A percentile compares a stretch with the other conserved stretches of the same genome.
Conservation (phyloP, 2,329 filamentous ascomycete species). For the Endoconidiophora laricicola region DNA sequence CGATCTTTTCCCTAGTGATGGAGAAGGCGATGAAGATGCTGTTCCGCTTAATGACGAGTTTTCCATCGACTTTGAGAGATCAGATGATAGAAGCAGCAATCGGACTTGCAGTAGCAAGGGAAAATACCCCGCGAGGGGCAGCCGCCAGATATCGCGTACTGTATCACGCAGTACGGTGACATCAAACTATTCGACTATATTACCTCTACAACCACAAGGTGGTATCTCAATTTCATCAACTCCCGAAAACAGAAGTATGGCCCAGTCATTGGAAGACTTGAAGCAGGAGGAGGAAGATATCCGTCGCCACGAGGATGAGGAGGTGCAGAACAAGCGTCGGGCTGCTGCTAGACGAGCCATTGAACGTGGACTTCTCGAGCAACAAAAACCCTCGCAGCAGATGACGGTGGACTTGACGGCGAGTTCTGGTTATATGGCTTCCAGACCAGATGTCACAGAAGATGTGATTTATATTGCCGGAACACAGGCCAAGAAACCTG, state of each 20-base stretch:
- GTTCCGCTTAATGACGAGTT: slow-evolving; percentile 89
- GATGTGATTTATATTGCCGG: slow-evolving; percentile 18
- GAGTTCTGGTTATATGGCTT: slow-evolving; percentile 10
- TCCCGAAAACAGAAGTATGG: slow-evolving; percentile 19
- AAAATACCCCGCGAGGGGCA: slow-evolving; percentile 28
- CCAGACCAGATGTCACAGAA: slow-evolving; percentile 19
- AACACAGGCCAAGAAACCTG: slow-evolving; percentile 3
- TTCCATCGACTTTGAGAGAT: slow-evolving; percentile 61
- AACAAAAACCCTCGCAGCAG: neutral
- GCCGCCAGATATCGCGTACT: slow-evolving; percentile 29
- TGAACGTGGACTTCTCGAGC: slow-evolving; percentile 28
- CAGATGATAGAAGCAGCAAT: slow-evolving; percentile 57
- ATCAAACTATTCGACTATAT: slow-evolving; percentile 23
- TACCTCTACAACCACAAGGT: slow-evolving; percentile 14
- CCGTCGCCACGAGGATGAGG: slow-evolving; percentile 34
- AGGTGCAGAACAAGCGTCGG: slow-evolving; percentile 34
- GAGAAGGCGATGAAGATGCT: slow-evolving; percentile 75
- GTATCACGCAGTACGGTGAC: slow-evolving; percentile 42
- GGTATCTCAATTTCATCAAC: slow-evolving; percentile 5
- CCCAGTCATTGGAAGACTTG: slow-evolving; percentile 30
- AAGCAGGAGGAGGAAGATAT: slow-evolving; percentile 35
- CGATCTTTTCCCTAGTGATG: slow-evolving; percentile 79
- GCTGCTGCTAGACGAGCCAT: slow-evolving; percentile 35
- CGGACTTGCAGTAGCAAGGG: slow-evolving; percentile 45
- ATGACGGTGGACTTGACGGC: neutral